Conservation (phyloP, 1,284 basidiomycete genomes). For the Moesziomyces sp. region DNA sequence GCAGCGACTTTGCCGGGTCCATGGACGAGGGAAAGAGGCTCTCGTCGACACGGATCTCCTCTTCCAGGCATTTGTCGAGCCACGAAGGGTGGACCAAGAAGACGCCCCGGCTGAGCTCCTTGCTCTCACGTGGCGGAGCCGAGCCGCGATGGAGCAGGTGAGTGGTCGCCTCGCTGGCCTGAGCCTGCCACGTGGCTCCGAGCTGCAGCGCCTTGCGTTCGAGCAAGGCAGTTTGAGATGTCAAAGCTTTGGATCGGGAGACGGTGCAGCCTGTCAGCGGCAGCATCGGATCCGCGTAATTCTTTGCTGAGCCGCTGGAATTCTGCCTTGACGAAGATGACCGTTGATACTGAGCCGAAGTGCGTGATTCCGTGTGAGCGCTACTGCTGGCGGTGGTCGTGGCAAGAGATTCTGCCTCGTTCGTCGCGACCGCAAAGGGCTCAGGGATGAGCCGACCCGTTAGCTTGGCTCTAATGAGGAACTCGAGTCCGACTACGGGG, state of each 20-base stretch:
- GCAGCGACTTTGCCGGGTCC: slow-evolving; percentile 32
- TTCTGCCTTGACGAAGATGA: no score
- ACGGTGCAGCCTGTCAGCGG: slow-evolving; percentile 33
- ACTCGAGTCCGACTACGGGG: slow-evolving; percentile 40
- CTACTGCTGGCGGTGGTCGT: slow-evolving; percentile 9
- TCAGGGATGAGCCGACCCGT: slow-evolving; percentile 24
- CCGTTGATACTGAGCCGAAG: neutral
- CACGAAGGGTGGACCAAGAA: slow-evolving; percentile 44
- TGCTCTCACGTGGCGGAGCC: slow-evolving; percentile 21
- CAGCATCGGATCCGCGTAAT: slow-evolving; percentile 1
- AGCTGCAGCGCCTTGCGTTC: slow-evolving; percentile 43
- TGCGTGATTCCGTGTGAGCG: neutral
- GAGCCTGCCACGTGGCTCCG: slow-evolving; percentile 35
- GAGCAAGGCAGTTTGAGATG: slow-evolving; percentile 23
- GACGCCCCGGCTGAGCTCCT: slow-evolving; percentile 6
- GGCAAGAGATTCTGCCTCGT: slow-evolving; percentile 8
- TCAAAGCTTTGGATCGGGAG: slow-evolving; percentile 28
- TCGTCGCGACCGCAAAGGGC: slow-evolving; percentile 7
- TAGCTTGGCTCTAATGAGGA: slow-evolving; percentile 26
- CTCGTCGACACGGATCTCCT: slow-evolving; percentile 39
- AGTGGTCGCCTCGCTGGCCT: slow-evolving; percentile 18
- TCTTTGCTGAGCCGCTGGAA: no score
- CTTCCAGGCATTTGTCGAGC: slow-evolving; percentile 46
- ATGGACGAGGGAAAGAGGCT: slow-evolving; percentile 37
- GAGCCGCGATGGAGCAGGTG: slow-evolving; percentile 40